Evolutionary conservation across 2,329 filamentous ascomycete species (phyloP), one percentile per base, ranked within the genome.

Genomic region (Verticillium albo-atrum): DNA sequence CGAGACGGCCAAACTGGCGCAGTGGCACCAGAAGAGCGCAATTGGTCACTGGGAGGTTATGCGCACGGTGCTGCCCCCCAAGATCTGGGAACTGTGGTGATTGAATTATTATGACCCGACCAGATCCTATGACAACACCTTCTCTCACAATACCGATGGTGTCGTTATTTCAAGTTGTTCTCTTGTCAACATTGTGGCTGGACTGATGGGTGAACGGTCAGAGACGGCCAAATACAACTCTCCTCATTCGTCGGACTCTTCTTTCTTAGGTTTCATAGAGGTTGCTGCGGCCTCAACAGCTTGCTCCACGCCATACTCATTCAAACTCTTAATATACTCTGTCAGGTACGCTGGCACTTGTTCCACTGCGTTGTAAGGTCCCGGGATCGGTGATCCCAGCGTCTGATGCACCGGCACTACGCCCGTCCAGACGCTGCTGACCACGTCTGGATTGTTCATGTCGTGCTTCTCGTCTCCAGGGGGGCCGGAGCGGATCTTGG

Each of bases 41-140:
- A 71, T 90, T 57, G 90, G 90, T 10, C 95, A 99, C 76, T 99
- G 95, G 95, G 79, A 77, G 51, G 89, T 99, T 54, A 99, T 99
- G 92, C 85, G 95, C 69, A 85, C 78, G 1, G 92, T 97, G 3
- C 66, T 98, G 63, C 92, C 93, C 1, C 79, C 79, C 59, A 77
- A 77, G 14, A 84, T 98, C 27, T 99, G 95, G 95, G 89, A 96
- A 77, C 83, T 86, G 68, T 98, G 92, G 91, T 97, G 74, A 82
- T 23, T 7, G 7, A 10, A 10, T 12, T 6, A 15, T 15, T 20
- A 50, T 7, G 42, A 62, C 42, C 25, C 17, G 6, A 14, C 2
- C n/a, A 23, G 20, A 50, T 23, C 10, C 9, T 14, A 2, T 10
- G 30, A 14, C 30, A 14, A 14, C 30, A 32, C 14, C 30, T 14